Evolutionary conservation across 139 green algal genomes (phyloP), one percentile per base, ranked within the genome.

Genomic region (Chlamydomonas urium): DNA sequence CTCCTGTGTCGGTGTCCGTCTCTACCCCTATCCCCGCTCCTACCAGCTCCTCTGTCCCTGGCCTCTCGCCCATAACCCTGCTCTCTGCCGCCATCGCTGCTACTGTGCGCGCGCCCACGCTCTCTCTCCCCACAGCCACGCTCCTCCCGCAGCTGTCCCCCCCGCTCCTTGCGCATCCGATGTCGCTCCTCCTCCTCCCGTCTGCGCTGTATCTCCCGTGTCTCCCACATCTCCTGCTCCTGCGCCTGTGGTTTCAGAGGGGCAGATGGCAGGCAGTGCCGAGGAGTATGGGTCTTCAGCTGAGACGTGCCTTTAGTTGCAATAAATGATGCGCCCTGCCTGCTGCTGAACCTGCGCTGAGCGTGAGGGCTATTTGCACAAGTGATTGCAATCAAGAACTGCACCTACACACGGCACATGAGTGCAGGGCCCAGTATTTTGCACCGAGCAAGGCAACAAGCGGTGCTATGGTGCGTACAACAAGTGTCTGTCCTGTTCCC

Each of bases 141-240:
- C 14, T 6, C 4, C 10, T 68, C 23, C 60, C 31, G 8, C 60
- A 24, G 5, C 8, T 14, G 14, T 50, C 10, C 42, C 33, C 60
- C 60, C 33, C 33, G 17, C 14, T 47, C 56, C 19, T 65, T 26
- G n/a, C 10, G n/a, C 56, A 31, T 65, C 56, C 19, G 10, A 65
- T 31, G 10, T 17, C 56, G 19, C 31, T 42, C 60, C 60, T 68
- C 35, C 35, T 73, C 50, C 69, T 85, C 78, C 36, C 78, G 66
- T 50, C 78, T 63, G 38, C 45, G 36, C 72, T 81, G 71, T 32
- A 47, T 53, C 57, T 87, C 63, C 47, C 77, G 61, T 33, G 60
- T 69, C 66, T 82, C 79, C 86, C 86, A 92, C 81, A 92, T 77
- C 62, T 80, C 70, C 23, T 66, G 63, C 69, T 90, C 84, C 10